Conservation (phyloP, 768 basidiomycete species). For the Pleurotus ostreatus region DNA sequence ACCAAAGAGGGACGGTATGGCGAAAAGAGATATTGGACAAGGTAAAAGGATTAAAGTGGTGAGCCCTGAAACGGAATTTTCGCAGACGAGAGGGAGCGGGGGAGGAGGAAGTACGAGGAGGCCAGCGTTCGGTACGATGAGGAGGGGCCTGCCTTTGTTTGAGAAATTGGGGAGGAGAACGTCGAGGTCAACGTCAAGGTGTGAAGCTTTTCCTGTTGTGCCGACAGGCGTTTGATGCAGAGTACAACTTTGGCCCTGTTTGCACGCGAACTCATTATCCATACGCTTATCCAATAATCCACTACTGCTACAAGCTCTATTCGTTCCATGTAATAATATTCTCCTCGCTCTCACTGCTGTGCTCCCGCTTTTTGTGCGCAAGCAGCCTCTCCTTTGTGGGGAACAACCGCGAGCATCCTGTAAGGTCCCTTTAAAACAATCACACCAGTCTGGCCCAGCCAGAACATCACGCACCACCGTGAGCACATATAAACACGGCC, state of each 20-base stretch:
- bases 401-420: constrained; percentile 70
- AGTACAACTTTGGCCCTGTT: constrained; percentile 6
- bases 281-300: not conserved
- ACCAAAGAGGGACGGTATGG: constrained; percentile 66
- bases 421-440: not conserved
- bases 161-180: not conserved
- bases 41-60: constrained; percentile 1
- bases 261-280: not conserved
- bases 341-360: constrained; percentile 49
- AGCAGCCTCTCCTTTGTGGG: constrained; percentile 66
- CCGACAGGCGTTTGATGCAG: constrained; percentile 3
- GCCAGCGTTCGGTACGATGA: constrained; percentile 3
- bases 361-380: constrained; percentile 71
- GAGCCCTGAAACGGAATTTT: not conserved
- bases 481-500: constrained; percentile 75
- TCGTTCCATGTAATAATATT: constrained; percentile 75
- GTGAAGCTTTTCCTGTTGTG: too few species aligned
- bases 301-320: constrained; percentile 8
- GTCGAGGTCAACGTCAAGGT: too few species aligned
- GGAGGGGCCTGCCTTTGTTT: not conserved
- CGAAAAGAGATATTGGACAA: constrained; percentile 13
- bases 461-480: constrained; percentile 39
- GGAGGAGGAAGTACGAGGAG: not conserved
- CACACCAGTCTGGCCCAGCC: not conserved
- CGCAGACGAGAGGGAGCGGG: not conserved